Evolutionary conservation across 169 alveolate genomes (phyloP).

Genomic region (Cryptosporidium ryanae): DNA sequence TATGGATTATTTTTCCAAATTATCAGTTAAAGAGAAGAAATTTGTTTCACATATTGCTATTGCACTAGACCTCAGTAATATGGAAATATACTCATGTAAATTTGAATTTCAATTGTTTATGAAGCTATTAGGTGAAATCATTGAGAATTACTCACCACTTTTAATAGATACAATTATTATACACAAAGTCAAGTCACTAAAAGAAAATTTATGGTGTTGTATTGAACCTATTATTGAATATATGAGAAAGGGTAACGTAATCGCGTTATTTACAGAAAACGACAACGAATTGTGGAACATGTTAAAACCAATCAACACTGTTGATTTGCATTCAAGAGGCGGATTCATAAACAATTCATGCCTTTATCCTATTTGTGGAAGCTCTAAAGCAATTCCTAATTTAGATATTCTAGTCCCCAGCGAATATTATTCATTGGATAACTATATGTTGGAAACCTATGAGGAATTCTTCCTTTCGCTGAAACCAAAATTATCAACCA

Average conservation of each 20-base stretch:
- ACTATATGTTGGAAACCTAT: not conserved
- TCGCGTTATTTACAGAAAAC: conserved; percentile 36
- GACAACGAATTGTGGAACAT: conserved; percentile 42
- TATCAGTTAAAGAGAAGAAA: conserved; percentile 22
- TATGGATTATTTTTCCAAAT: conserved; percentile 32
- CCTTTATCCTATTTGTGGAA: conserved; percentile 42
- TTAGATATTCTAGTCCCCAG: not conserved
- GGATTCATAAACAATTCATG: conserved; percentile 58
- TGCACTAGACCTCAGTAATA: conserved; percentile 44
- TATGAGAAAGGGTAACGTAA: not conserved
- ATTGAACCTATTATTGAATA: conserved; percentile 18
- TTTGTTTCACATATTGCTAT: conserved; percentile 52
- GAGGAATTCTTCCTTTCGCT: conserved; percentile 49
- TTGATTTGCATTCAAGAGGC: conserved; percentile 67
- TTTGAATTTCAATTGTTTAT: conserved; percentile 63
- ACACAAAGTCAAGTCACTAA: conserved; percentile 36
- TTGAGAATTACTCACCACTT: conserved; percentile 59
- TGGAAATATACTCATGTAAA: conserved; percentile 14
- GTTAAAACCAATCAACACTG: conserved; percentile 9
- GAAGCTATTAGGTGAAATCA: conserved; percentile 30
- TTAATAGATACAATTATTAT: conserved; percentile 33
- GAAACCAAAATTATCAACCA: conserved; percentile 45
- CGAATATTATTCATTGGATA: conserved; percentile 8
- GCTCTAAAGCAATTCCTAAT: conserved; percentile 28
- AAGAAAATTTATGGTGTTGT: conserved; percentile 39